Evolutionary conservation across 305 asterid species (phyloP), one percentile per base, ranked within the genome.

Genomic region (Fraxinus velutina): DNA sequence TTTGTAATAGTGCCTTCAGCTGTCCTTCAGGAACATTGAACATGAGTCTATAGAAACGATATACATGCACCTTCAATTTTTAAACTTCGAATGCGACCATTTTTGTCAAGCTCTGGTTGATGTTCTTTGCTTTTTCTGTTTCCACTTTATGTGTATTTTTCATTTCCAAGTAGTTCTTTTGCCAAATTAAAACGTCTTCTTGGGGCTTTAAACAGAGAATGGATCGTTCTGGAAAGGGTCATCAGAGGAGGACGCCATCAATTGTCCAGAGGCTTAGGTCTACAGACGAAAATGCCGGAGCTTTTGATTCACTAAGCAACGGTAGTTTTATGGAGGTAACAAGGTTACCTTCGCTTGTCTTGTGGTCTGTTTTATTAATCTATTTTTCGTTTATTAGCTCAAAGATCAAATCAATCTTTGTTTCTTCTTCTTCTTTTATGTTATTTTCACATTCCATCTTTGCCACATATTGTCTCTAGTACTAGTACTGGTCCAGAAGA

Each of bases 271-370:
- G 87, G 88, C 92, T 84, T 39, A 80, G 83, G 73, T 84, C 87
- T 9, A 78, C 87, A 52, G 89, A 90, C 36, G 90, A 86, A 71
- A 87, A 86, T 82, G 88, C 70, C 37, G 88, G 90, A 15, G 86
- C 77, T 79, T 64, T 82, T 85, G 97, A 94, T 87, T 89, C 97
- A 62, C 73, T 92, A 62, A 95, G 97, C 94, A 86, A 85, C 75
- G 92, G 92, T 21, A 92, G 97, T 92, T 87, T 90, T 57, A 92
- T 95, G 97, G 97, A 95, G 97, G 99, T 95, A 39, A 68, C 75
- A 70, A 22, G 50, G 44, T 34, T 42, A 19, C 78, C 55, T 30
- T 73, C 15, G 8, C 52, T 17, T 60, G 30, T 33, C 73, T 22
- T 64, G n/a, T 27, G 66, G 19, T 33, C 17, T 36, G 52, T 42